These are phyloP conservation scores for Trypanosoma lewisi DNA, from an alignment of 208 protist genomes.

Conservation along the genomic window DNA sequence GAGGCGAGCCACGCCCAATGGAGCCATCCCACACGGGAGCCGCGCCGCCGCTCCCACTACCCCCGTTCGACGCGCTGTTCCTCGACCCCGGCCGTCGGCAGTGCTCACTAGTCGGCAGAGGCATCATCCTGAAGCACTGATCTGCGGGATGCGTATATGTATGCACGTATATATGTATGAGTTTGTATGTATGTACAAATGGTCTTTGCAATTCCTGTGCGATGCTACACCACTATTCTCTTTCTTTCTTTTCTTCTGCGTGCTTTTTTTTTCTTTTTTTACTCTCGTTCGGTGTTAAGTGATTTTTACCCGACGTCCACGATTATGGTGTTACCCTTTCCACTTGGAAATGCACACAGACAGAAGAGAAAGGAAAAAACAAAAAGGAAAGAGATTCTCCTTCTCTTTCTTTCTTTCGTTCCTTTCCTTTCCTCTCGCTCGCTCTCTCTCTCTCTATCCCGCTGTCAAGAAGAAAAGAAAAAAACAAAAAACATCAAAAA, in stretches of 20 bases:
- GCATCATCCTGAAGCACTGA: background rate
- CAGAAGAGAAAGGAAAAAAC: no score
- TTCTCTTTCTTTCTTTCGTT: conserved; percentile 24
- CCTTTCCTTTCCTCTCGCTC: background rate
- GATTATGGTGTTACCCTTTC: no score
- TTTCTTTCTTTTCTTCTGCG: no score
- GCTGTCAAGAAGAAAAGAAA: conserved; percentile 5
- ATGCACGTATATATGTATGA: no score
- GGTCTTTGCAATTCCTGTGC: no score
- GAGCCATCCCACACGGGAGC: conserved; percentile 6
- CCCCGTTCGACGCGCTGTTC: background rate
- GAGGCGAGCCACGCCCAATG: conserved; percentile 1
- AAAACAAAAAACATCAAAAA: background rate
- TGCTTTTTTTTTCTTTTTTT: no score
- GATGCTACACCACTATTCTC: no score
- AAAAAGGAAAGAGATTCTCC: background rate
- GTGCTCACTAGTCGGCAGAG: background rate
- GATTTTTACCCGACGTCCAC: no score
- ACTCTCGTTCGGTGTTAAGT: no score
- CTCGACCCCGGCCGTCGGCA: background rate
- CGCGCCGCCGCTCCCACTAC: background rate
- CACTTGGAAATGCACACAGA: no score
- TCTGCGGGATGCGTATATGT: no score
- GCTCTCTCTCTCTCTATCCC: background rate
- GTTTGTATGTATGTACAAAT: no score